Base-by-base conservation (phyloP, 805 yeast species). In the Diddensiella santjacobensis region DNA sequence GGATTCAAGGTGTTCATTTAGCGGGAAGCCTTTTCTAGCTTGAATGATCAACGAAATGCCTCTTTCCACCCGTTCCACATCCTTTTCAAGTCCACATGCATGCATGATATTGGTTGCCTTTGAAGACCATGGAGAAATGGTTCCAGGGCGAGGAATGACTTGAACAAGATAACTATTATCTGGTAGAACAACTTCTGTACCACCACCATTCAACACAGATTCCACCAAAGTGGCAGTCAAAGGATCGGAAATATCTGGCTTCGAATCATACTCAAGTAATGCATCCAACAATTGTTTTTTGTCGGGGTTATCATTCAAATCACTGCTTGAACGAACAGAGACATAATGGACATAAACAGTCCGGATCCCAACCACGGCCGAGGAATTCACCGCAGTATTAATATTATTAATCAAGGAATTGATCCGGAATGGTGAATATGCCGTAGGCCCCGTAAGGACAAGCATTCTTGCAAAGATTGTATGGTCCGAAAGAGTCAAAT, bases 121-220 rank as follows among this genome's bases (percentile, higher is more conserved):
- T 11, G 98, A 90, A 6, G 96, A 87, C 99, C 99, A 93, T 29
- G 99, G 98, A 22, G 98, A 90, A 56, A 93, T 91, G 10, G 99
- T 93, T 52, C 99, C 99, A 4, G 89, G 73, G 67, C 98, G 80
- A 39, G 99, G 99, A 45, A 89, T 74, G 45, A 93, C 75, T 64
- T 95, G 77, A 41, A 91, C 69, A 55, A 89, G 70, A 53, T 79
- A 77, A 26, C 80, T 70, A 42, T 60, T 53, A 37, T 62, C 63
- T 10, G 68, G 66, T 39, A 59, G 39, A 23, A 45, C 38, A 4
- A 49, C 45, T 33, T 67, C 61, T 19, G 69, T 51, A 41, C 64
- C 58, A 19, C 61, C 51, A 17, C 56, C 52, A 20, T 67, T 63
- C 10, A 66, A 45, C 20, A 70, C 58, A 3, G 70, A 63, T 26